Evolutionary conservation across 805 yeast species (phyloP).

Genomic region (Ogataea nakhonphanomensis): DNA sequence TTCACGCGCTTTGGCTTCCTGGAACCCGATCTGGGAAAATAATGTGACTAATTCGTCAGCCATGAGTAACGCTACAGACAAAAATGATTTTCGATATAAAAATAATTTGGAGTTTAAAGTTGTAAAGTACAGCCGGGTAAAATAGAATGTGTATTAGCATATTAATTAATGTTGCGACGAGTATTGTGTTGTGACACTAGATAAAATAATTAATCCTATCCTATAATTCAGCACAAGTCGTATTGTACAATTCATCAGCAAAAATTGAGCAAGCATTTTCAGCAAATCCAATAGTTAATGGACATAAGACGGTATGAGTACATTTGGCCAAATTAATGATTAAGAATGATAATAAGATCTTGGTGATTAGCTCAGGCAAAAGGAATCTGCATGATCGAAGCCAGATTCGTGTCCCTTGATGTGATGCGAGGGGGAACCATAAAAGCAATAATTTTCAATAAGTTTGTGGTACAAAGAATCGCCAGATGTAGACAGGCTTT

Average conservation of each 20-base stretch:
- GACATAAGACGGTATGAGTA: background rate
- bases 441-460: slow-evolving; percentile 32
- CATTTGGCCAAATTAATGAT: background rate
- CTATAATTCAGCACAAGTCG: too few species aligned
- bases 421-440: slow-evolving; percentile 22
- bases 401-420: slow-evolving; percentile 1
- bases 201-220: too few species aligned
- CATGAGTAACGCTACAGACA: background rate
- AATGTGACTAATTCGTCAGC: slow-evolving; percentile 27
- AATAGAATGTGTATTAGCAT: background rate
- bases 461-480: slow-evolving; percentile 23
- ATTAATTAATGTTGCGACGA: background rate
- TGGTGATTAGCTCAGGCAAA: slow-evolving; percentile 10
- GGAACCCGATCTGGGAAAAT: slow-evolving; percentile 56
- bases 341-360: too few species aligned
- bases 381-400: slow-evolving; percentile 7
- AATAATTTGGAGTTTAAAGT: too few species aligned
- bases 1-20: slow-evolving; percentile 73
- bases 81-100: background rate
- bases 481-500: slow-evolving; percentile 3
- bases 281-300: background rate
- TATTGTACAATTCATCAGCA: slow-evolving; percentile 2
- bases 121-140: slow-evolving; percentile 3
- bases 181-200: too few species aligned
- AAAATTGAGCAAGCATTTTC: background rate